These are phyloP conservation scores for Beta macrorhiza DNA, from an alignment of 179 eudicot species.

Conservation along the genomic window DNA sequence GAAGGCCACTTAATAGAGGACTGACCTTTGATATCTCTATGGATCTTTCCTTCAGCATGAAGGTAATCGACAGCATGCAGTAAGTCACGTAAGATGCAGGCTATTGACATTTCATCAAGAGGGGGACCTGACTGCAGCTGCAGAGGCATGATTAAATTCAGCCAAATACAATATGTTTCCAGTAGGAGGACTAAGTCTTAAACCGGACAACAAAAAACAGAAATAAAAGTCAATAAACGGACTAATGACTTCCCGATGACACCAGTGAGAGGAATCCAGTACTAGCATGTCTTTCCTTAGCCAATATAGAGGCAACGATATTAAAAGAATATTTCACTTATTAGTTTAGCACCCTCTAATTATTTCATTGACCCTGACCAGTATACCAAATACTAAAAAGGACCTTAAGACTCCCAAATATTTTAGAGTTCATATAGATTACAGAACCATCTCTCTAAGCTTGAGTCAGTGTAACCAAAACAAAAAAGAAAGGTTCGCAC, in stretches of 20 bases:
- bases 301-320: neutral
- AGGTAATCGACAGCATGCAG: conserved; percentile 94
- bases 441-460: neutral
- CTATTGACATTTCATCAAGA: conserved; percentile 86
- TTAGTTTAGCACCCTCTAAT: neutral
- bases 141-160: conserved; percentile 30
- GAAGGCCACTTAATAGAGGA: neutral
- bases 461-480: neutral
- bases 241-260: neutral
- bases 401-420: no score
- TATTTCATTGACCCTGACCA: neutral
- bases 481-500: neutral
- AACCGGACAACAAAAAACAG: neutral
- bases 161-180: conserved; percentile 8
- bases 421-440: no score
- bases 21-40: conserved; percentile 92
- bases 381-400: neutral
- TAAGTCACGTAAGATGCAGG: conserved; percentile 89
- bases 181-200: neutral
- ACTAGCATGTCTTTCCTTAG: neutral
- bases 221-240: neutral
- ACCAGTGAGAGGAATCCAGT: neutral
- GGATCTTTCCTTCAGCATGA: conserved; percentile 93
- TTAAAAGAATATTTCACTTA: neutral
- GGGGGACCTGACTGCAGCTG: conserved; percentile 96